Base-by-base conservation (phyloP, 2,329 filamentous ascomycete species). In the Cytospora chrysosperma region DNA sequence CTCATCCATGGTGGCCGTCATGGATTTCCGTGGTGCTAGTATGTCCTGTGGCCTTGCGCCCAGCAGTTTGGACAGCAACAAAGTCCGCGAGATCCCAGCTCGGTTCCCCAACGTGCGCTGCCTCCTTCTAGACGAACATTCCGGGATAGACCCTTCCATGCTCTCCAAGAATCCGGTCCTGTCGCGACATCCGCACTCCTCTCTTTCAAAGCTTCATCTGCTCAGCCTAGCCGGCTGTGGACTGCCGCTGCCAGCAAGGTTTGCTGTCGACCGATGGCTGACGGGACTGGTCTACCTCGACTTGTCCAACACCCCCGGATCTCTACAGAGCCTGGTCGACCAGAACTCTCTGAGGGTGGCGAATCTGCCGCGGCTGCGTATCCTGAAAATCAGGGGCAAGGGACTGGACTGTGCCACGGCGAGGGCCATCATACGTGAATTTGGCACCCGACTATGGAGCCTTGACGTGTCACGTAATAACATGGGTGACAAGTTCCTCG, bases 381-480 rank as follows among this genome's bases (percentile, higher is more conserved):
- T 87, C 4, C 71, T 88, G 28, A 87, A 85, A 68, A 72, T 80
- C 0, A 74, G 76, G 54, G 75, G 77, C 2, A 76, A 81, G 26
- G 78, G 82, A 63, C 68, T 87, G 26, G 78, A 81, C 26, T 77
- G 83, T 62, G 60, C 62, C 1, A 71, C 74, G 2, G 72, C 76
- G 2, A 61, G 72, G 0, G 50, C 70, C 3, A 66, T 79, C 49
- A 68, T 82, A 69, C 67, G 70, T 63, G 66, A 70, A 6, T 77
- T 78, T 55, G 62, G 67, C 5, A 64, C 64, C 13, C 79, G 76
- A 30, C 71, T 88, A 13, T 88, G 85, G 85, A 85, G 85, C 67
- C 69, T 88, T 5, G 84, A 88, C 65, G 56, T 88, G 0, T 75
- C 77, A 43, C 59, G 77, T 7, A 88, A 88, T 67, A 77, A 75